Evolutionary conservation across 1,284 basidiomycete species (phyloP), one percentile per base, ranked within the genome.

Genomic region (Farysia itapuensis): DNA sequence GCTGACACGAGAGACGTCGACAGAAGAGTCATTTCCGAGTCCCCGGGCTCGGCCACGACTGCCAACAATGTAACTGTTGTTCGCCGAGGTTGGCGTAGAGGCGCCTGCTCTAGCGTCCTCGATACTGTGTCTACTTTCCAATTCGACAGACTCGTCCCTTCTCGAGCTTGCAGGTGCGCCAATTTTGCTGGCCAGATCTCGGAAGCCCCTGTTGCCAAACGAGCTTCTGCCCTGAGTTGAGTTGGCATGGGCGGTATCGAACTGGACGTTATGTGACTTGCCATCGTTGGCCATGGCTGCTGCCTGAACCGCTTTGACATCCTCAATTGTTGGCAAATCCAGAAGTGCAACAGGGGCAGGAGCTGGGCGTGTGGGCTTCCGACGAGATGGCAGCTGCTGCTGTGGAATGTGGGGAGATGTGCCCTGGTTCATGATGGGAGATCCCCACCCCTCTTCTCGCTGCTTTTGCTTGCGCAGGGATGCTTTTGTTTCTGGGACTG

Each of bases 311-410:
- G 72, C 70, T 18, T 70, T 64, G 26, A 75, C 69, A 21, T 75
- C 74, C 20, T 72, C 74, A 24, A 74, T 64, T 1, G 74, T 75
- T 4, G 74, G 74, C 19, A 75, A 47, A 45, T 75, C 72, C 25
- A 71, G 39, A 29, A 60, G 42, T 9, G 56, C 46, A 23, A 60
- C 57, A 2, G 72, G 68, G 11, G 63, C 67, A 9, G 70, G 70
- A 9, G 64, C 46, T 2, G 56, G 51, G 18, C 49, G 43, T 2
- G 41, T 31, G 14, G 56, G 46, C 20, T 41, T 40, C 36, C 45
- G 51, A 2, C 28, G 52, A 13, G 19, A 21, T 15, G 3, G 29
- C 21, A 6, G 36, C 31, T 49, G 52, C n/a, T 28, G 25, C 18
- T 9, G 9, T 8, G 16, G 16, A 11, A 8, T 16, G 36, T 18